A percentile compares a stretch with the other conserved stretches of the same genome.
phyloP scores from a whole-genome alignment of 2,329 filamentous ascomycete genomes.

The Colletotrichum shisoi region DNA sequence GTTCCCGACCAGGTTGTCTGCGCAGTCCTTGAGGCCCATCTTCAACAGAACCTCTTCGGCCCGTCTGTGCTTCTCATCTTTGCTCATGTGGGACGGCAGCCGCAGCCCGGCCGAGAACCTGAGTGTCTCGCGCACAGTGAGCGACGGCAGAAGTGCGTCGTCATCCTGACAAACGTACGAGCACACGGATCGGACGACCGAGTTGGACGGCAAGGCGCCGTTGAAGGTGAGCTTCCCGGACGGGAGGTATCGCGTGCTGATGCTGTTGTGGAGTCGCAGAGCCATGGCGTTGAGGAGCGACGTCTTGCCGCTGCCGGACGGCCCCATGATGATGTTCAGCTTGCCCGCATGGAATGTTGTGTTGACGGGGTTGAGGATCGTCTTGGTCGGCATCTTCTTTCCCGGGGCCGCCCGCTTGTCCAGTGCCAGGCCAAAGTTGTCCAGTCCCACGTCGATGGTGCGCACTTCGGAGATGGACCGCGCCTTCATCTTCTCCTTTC shows the following conservation, averaged over 20 bases:
- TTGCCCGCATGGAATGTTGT: slow-evolving; percentile 72
- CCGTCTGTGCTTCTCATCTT: slow-evolving; percentile 69
- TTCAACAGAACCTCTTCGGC: slow-evolving; percentile 77
- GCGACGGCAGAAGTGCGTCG: slow-evolving; percentile 74
- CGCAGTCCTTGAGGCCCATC: slow-evolving; percentile 80
- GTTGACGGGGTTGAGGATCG: slow-evolving; percentile 72
- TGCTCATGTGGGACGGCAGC: slow-evolving; percentile 74
- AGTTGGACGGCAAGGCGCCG: slow-evolving; percentile 69
- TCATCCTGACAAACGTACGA: slow-evolving; percentile 83
- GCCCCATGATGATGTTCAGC: slow-evolving; percentile 81
- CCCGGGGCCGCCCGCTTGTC: slow-evolving; percentile 66
- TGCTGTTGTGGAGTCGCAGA: slow-evolving; percentile 67
- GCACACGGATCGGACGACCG: slow-evolving; percentile 74
- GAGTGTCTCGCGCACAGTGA: slow-evolving; percentile 79
- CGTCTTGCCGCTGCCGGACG: slow-evolving; percentile 79
- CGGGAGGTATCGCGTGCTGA: slow-evolving; percentile 68
- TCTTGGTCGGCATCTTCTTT: slow-evolving; percentile 61
- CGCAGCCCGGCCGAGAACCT: slow-evolving; percentile 74
- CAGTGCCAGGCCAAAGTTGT: slow-evolving; percentile 69
- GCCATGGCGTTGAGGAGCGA: slow-evolving; percentile 78
- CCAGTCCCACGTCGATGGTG: slow-evolving; percentile 70
- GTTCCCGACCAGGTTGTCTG: slow-evolving; percentile 75
- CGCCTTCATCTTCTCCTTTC: slow-evolving; percentile 73
- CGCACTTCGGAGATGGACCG: slow-evolving; percentile 62
- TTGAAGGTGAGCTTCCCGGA: slow-evolving; percentile 74